A percentile compares a stretch with the other conserved stretches of the same genome.
Evolutionary conservation across 495 filamentous ascomycete species (phyloP).

Genomic region (Talaromyces nanjingensis): DNA sequence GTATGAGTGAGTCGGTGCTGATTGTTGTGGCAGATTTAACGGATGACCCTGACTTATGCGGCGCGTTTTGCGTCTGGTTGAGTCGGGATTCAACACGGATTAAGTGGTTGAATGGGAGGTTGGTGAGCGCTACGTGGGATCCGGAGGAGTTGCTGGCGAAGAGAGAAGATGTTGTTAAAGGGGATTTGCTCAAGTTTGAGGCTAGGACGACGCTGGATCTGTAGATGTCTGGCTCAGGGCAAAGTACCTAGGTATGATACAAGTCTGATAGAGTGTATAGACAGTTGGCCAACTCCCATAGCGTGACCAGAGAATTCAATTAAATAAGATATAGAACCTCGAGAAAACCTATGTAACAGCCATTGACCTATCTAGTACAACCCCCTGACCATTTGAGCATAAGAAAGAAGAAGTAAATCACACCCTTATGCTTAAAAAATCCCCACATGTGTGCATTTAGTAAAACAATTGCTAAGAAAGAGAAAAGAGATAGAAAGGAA

Average conservation of each 20-base stretch:
- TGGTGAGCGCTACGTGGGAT: slow-evolving; percentile 35
- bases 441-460: background rate
- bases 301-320: background rate
- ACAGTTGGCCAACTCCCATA: background rate
- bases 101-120: slow-evolving; percentile 33
- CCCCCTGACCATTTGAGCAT: background rate
- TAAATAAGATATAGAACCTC: background rate
- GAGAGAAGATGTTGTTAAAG: slow-evolving; percentile 36
- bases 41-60: slow-evolving; percentile 31
- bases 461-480: background rate
- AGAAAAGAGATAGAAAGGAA: background rate
- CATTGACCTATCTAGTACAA: background rate
- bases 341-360: too few relatives aligned
- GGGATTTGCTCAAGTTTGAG: slow-evolving; percentile 32
- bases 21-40: slow-evolving; percentile 11
- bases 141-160: slow-evolving; percentile 37
- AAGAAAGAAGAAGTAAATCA: background rate
- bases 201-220: slow-evolving; percentile 4
- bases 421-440: background rate
- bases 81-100: background rate
- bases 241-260: too few relatives aligned
- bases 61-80: slow-evolving; percentile 34
- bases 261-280: background rate
- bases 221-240: background rate
- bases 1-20: too few relatives aligned